Conservation (phyloP, 2,329 filamentous ascomycete genomes). For the Aspergillus latus region DNA sequence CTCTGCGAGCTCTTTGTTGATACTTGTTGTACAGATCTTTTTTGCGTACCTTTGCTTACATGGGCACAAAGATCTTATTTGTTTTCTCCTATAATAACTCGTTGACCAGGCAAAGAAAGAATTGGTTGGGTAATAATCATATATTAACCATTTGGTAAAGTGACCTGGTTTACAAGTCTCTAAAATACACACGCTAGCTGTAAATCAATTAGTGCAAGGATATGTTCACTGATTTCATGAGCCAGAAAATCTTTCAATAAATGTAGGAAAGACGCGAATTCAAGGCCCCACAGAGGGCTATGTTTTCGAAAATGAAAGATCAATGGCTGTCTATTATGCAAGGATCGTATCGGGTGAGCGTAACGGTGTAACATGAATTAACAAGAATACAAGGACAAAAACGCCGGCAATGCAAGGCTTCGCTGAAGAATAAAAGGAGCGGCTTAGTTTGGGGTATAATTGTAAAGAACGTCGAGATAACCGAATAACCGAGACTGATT, state of each 20-base stretch:
- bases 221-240: neutral
- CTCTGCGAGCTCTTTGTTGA: neutral
- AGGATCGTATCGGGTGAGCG: conserved; percentile 8
- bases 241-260: neutral
- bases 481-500: neutral
- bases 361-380: conserved; percentile 1
- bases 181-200: conserved; percentile 12
- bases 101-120: neutral
- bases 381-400: neutral
- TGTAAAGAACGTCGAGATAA: neutral
- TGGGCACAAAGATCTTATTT: neutral
- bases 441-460: neutral
- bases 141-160: neutral
- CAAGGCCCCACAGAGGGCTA: neutral
- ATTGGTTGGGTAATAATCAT: neutral
- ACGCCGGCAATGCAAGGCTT: conserved; percentile 14
- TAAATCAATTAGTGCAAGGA: neutral
- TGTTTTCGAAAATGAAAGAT: neutral
- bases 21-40: neutral
- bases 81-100: neutral
- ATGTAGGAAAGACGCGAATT: neutral
- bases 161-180: neutral
- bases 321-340: conserved; percentile 2
- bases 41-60: neutral
- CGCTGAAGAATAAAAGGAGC: neutral